Conservation (phyloP, 2,329 filamentous ascomycete genomes). For the Trichoderma hamatum region DNA sequence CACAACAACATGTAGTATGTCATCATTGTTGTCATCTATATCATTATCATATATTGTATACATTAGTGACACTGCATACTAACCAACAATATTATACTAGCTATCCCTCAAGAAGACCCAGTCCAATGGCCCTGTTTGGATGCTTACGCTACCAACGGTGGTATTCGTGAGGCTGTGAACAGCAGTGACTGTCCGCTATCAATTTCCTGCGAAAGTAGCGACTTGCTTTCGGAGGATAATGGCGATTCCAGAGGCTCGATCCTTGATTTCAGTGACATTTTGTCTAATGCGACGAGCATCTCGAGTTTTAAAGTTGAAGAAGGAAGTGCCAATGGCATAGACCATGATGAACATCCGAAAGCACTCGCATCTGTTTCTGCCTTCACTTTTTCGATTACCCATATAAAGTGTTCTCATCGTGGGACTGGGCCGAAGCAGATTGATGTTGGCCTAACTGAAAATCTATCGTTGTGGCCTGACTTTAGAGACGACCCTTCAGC, state of each 20-base stretch:
- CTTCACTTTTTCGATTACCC: too few relatives aligned
- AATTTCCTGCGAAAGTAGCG: too few relatives aligned
- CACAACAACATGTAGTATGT: neutral
- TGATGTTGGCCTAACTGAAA: neutral
- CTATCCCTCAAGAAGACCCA: neutral
- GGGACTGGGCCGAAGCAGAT: neutral
- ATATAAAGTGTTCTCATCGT: neutral
- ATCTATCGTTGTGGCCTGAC: neutral
- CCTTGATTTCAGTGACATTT: neutral
- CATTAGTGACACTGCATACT: neutral
- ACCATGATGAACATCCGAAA: too few relatives aligned
- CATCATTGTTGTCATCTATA: neutral
- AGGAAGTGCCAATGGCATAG: neutral
- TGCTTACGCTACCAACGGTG: too few relatives aligned
- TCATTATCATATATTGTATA: too few relatives aligned
- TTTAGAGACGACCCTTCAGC: neutral
- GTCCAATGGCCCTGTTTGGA: neutral
- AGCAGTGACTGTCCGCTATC: too few relatives aligned
- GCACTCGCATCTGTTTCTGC: neutral
- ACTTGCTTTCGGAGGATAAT: too few relatives aligned
- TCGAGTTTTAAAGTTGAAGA: neutral
- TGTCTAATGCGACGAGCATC: neutral
- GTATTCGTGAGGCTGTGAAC: too few relatives aligned
- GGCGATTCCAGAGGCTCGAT: too few relatives aligned
- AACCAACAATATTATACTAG: neutral